Evolutionary conservation across 2,329 filamentous ascomycete species (phyloP).

Genomic region (Scytalidium lignicola): DNA sequence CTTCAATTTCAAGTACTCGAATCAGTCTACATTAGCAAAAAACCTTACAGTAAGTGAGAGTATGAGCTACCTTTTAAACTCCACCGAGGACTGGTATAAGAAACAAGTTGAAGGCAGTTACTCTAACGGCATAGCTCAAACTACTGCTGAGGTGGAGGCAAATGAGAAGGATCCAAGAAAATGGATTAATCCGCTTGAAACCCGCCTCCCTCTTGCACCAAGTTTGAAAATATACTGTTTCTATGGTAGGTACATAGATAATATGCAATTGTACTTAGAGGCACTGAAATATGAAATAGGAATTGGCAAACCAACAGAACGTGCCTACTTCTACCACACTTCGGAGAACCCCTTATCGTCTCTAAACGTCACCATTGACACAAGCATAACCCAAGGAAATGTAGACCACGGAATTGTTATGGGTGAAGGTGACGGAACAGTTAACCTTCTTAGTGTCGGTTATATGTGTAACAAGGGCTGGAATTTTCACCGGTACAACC

Average conservation of each 20-base stretch:
- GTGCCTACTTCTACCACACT: constrained; percentile 81
- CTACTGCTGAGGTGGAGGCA: constrained; percentile 70
- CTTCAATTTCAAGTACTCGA: constrained; percentile 73
- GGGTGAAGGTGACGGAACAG: constrained; percentile 94
- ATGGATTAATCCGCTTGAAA: constrained; percentile 94
- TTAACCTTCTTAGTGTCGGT: constrained; percentile 83
- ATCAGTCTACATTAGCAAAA: constrained; percentile 55
- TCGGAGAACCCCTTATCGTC: constrained; percentile 60
- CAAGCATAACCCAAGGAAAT: constrained; percentile 50
- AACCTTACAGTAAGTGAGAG: constrained; percentile 82
- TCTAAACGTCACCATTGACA: constrained; percentile 71
- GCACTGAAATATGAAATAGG: constrained; percentile 28
- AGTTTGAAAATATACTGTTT: constrained; percentile 95
- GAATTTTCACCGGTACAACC: constrained; percentile 91
- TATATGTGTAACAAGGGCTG: constrained; percentile 98
- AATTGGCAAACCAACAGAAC: constrained; percentile 87
- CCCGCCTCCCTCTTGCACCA: constrained; percentile 78
- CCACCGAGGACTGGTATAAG: constrained; percentile 81
- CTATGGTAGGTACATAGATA: constrained; percentile 52
- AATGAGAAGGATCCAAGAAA: constrained; percentile 74
- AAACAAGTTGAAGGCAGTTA: constrained; percentile 69
- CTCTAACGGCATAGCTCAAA: constrained; percentile 84
- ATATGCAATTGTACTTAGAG: neutral
- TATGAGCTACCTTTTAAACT: constrained; percentile 70
- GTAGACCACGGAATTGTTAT: constrained; percentile 88